Base-by-base conservation (phyloP, 2,329 filamentous ascomycete genomes). In the Graphium sp. region DNA sequence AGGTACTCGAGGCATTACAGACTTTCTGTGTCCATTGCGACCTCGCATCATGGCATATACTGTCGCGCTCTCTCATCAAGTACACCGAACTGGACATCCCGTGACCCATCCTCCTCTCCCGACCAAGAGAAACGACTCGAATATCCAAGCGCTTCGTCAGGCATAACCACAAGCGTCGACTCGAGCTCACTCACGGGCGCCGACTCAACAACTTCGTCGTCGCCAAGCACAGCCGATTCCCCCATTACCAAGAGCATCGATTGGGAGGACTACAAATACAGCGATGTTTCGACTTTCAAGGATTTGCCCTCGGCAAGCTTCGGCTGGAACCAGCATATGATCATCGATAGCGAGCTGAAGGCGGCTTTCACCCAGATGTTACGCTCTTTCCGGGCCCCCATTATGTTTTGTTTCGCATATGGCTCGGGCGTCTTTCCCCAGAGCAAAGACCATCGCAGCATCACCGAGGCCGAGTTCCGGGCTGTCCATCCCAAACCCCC, bases 401-500 rank as follows among this genome's bases (percentile, higher is more conserved):
- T 98, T 39, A 74, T 85, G 32, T 95, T 95, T 57, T 87, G 85
- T 10, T 93, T 98, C 50, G 89, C 89, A 2, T 98, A 98, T 46
- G 89, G 89, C 14, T 95, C 87, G 5, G 89, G 89, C 4, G 89
- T 98, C 7, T 98, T 98, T 45, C 74, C 85, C 0, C 89, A 98
- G 48, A 45, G 51, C n/a, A 48, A 53, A 31, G 57, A 58, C 27
- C 65, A 65, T 38, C 52, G 55, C 34, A 51, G 56, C 35, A 56
- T 74, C 28, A 58, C 69, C 15, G 64, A 68, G 28, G 61, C 57
- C 8, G 60, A 68, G 32, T 57, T 71, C 37, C 60, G 52, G 34
- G 70, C 74, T 13, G 69, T 85, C 15, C 87, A 95, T 45, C 77
- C 85, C 6, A 75, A 84, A 35, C 75, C 87, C 2, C 82, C 84